Base-by-base conservation (phyloP, 208 protist species). In the Wallacemonas sp. region DNA sequence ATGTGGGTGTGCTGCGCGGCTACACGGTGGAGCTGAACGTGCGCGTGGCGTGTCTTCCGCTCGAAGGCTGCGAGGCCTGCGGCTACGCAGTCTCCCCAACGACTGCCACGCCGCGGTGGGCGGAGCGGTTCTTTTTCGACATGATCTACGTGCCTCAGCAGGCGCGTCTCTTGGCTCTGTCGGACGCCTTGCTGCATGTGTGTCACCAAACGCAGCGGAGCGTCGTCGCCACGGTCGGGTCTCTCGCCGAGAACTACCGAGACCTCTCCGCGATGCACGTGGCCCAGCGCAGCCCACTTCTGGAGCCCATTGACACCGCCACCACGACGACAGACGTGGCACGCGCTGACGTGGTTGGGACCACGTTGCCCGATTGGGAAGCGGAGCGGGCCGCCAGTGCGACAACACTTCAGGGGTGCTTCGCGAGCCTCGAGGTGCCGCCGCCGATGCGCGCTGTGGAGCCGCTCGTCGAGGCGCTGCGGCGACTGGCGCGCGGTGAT, bases 111-210 rank as follows among this genome's bases (percentile, higher is more conserved):
- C n/a, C 26, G 20, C 0, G 4, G 8, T 12, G 5, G 16, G 20
- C 49, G 49, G n/a, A 39, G 29, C 26, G 20, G 12, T 59, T 59
- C 31, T 59, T 59, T 23, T 26, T 14, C 10, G 52, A 59, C 31
- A 59, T 59, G 52, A 29, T 59, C 12, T 59, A 41, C 20, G 18
- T 8, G 3, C 52, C 52, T 4, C 52, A 59, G 31, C 52, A 59
- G 32, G 32, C 52, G n/a, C 26, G 32, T 3, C 52, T 59, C 32
- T 29, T 59, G 14, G 52, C 31, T 1, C 52, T 59, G 8, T 5
- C 31, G 31, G 52, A 59, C n/a, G 0, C 22, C 31, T 0, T 44
- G 8, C 3, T 59, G 7, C 14, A 25, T 28, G 31, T 36, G 3
- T 25, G n/a, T 29, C 52, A 59, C 7, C 12, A 26, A 3, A 59